phyloP scores from a whole-genome alignment of 1,139 yeast genomes.

The Diutina sp. region DNA sequence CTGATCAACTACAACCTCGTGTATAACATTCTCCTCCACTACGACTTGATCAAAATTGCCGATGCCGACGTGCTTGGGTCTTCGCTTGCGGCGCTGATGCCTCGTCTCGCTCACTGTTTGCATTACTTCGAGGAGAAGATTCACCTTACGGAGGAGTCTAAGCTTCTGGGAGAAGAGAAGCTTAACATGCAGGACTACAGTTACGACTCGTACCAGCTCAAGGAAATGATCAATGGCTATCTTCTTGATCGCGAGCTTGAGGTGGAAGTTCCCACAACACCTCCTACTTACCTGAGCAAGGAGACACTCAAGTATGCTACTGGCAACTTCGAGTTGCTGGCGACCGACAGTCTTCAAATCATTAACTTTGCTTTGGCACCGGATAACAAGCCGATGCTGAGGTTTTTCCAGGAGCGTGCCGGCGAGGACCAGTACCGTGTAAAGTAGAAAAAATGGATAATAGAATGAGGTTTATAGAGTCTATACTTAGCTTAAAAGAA shows the following conservation, averaged over 20 bases:
- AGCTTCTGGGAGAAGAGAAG: slow-evolving; percentile 9
- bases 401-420: slow-evolving; percentile 1
- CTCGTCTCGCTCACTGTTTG: slow-evolving; percentile 12
- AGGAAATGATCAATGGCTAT: slow-evolving; percentile 11
- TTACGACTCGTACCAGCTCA: slow-evolving; percentile 15
- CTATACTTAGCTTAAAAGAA: background rate
- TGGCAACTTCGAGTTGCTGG: slow-evolving; percentile 1
- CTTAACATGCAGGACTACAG: background rate
- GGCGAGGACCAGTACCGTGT: background rate
- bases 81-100: slow-evolving; percentile 6
- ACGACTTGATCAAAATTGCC: slow-evolving; percentile 2
- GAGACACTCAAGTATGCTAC: slow-evolving; percentile 8
- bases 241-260: slow-evolving; percentile 6
- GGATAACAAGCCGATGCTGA: background rate
- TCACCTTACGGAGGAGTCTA: slow-evolving; percentile 12
- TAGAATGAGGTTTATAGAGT: background rate
- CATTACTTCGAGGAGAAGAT: slow-evolving; percentile 10
- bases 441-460: background rate
- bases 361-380: slow-evolving; percentile 1
- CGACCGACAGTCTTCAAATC: background rate
- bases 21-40: slow-evolving; percentile 6
- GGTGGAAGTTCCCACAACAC: slow-evolving; percentile 1
- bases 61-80: slow-evolving; percentile 4
- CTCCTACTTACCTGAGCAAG: slow-evolving; percentile 5
- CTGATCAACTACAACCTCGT: slow-evolving; percentile 7